These are phyloP conservation scores for Catunica adiposa DNA, from an alignment of 2,329 filamentous ascomycete genomes.

Conservation along the genomic window DNA sequence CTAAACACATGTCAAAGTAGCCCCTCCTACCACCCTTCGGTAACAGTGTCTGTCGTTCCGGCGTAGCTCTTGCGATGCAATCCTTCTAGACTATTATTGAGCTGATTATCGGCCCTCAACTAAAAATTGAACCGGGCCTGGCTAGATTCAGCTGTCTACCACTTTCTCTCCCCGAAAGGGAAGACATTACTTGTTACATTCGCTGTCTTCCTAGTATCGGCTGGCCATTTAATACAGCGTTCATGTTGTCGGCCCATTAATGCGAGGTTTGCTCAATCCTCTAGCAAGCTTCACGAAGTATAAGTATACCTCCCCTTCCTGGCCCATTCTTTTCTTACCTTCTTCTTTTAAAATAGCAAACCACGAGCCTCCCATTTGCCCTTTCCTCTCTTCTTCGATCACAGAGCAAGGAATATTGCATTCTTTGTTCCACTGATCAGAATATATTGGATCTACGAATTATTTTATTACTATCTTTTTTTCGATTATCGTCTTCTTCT, in stretches of 20 bases:
- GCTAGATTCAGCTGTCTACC: not conserved
- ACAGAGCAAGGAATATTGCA: not conserved
- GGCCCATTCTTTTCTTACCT: not conserved
- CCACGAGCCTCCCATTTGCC: slow-evolving; percentile 2
- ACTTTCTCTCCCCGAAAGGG: not conserved
- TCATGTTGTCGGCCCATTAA: not conserved
- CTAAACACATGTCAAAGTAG: not conserved
- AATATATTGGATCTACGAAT: not conserved
- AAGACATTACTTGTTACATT: not conserved
- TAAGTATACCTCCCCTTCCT: not conserved
- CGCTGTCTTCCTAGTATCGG: not conserved
- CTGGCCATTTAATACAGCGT: not conserved
- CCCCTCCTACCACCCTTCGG: not conserved
- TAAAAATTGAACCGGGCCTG: not conserved
- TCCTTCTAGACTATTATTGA: too few species aligned
- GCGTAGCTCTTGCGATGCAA: not conserved
- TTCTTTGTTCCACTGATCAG: not conserved
- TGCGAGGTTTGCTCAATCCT: not conserved
- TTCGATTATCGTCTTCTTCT: not conserved
- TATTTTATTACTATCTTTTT: not conserved
- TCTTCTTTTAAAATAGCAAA: not conserved
- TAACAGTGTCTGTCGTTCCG: not conserved
- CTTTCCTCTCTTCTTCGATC: not conserved
- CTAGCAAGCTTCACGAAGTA: not conserved
- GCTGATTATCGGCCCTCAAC: not conserved